Percentiles rank a stretch among this genome's conserved stretches.
These are phyloP conservation scores for Penicilliopsis zonata DNA, from an alignment of 495 filamentous ascomycete genomes.

Conservation along the genomic window DNA sequence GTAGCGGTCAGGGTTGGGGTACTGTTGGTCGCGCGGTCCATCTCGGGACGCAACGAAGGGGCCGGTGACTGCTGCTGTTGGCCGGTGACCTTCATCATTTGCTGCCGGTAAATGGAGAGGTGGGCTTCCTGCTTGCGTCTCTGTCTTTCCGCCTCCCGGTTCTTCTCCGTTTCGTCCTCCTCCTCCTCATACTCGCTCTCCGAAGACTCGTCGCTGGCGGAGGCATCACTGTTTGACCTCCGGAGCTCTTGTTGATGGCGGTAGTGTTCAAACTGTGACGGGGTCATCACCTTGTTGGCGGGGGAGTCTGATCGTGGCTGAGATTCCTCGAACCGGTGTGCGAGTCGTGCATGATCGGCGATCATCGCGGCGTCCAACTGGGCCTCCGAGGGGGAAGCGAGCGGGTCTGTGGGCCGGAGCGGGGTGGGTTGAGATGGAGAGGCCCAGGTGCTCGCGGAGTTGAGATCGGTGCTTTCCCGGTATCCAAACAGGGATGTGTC, in stretches of 20 bases:
- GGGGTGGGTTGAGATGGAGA: background rate
- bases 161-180: slow-evolving; percentile 71
- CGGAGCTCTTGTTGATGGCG: slow-evolving; percentile 64
- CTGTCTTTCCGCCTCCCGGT: slow-evolving; percentile 59
- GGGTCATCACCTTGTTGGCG: slow-evolving; percentile 74
- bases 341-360: slow-evolving; percentile 43
- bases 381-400: slow-evolving; percentile 29
- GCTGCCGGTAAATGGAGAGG: slow-evolving; percentile 79
- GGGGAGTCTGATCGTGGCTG: slow-evolving; percentile 26
- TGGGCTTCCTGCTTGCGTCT: slow-evolving; percentile 85
- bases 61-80: slow-evolving; percentile 42
- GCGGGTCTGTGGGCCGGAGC: too few relatives aligned
- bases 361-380: slow-evolving; percentile 38
- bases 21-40: slow-evolving; percentile 30
- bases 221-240: slow-evolving; percentile 36
- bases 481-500: slow-evolving; percentile 38
- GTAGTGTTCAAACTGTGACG: slow-evolving; percentile 76
- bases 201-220: slow-evolving; percentile 36
- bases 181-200: slow-evolving; percentile 52
- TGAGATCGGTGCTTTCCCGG: slow-evolving; percentile 6
- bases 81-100: slow-evolving; percentile 95
- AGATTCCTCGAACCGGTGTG: slow-evolving; percentile 32
- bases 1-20: slow-evolving; percentile 30
- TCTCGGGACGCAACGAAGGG: slow-evolving; percentile 24
- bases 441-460: background rate